Base-by-base conservation (phyloP, 1,284 basidiomycete genomes). In the Blastosporella zonata region DNA sequence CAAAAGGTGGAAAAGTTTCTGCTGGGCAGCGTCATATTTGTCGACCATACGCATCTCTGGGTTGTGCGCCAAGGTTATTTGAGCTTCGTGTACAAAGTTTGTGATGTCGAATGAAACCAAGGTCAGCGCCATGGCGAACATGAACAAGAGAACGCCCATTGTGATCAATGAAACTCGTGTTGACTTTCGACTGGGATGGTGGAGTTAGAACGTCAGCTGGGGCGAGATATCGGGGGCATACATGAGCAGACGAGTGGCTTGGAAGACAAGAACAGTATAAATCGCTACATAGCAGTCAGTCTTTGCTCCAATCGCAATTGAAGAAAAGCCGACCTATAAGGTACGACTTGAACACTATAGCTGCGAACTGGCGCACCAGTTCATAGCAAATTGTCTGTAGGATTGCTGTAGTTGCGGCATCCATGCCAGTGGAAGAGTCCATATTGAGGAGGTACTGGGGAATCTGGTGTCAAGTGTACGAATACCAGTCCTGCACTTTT, bases 71-170 rank as follows among this genome's bases (percentile, higher is more conserved):
- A 46, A 21, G n/a, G 43, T 50, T 3, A 40, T 34, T 13, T 35
- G 29, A 2, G 38, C 33, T 27, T 50, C 49, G 13, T 34, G 43
- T 22, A 46, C 43, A n/a, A 46, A 41, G 38, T 46, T 42, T 2
- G 43, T 36, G 6, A 50, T 40, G 34, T 41, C 46, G 23, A 47
- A 42, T 7, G n/a, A 31, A n/a, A 20, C 41, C 46, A 47, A 8
- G 38, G 35, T 33, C 18, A 46, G 17, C 15, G 38, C 49, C 38
- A 46, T 45, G 2, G 37, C 37, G 20, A 50, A 46, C 49, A 50
- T 46, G 9, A 50, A 3, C 8, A 37, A 31, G 13, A 47, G 8
- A 2, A 50, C 31, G 3, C 12, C 34, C 33, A 45, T n/a, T 13
- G 31, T 41, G 18, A 36, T 45, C 22, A 28, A 22, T 3, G 48